Conservation (phyloP, 2,329 filamentous ascomycete species). For the Calonectria fujianensis region DNA sequence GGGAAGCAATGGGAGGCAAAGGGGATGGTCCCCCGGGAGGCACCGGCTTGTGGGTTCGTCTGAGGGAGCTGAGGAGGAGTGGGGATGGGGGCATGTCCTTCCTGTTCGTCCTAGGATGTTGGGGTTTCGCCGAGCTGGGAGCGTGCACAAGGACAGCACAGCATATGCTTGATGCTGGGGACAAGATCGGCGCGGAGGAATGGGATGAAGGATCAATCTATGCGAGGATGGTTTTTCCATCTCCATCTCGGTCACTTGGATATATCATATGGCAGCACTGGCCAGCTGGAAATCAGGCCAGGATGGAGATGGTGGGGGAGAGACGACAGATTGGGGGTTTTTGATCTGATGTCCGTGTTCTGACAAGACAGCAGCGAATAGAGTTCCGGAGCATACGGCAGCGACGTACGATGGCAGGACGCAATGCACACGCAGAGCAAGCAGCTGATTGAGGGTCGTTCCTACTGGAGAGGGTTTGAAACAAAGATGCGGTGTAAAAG, state of each 20-base stretch:
- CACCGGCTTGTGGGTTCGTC: constrained; percentile 32
- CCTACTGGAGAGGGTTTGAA: constrained; percentile 17
- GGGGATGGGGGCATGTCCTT: constrained; percentile 29
- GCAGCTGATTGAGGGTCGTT: constrained; percentile 13
- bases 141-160: constrained; percentile 5
- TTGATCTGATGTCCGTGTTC: constrained; percentile 15
- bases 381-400: not conserved
- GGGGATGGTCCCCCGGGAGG: constrained; percentile 9
- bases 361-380: not conserved
- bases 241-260: constrained; percentile 20
- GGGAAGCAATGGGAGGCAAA: not conserved
- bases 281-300: constrained; percentile 22
- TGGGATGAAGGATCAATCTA: constrained; percentile 20
- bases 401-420: not conserved
- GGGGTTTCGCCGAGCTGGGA: constrained; percentile 14
- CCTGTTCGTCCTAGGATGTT: constrained; percentile 7
- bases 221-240: constrained; percentile 5
- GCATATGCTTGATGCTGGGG: constrained; percentile 17
- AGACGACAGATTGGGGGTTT: constrained; percentile 30
- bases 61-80: constrained; percentile 15
- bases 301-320: constrained; percentile 32
- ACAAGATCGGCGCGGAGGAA: constrained; percentile 25
- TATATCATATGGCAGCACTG: constrained; percentile 22
- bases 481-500: constrained; percentile 27
- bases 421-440: constrained; percentile 4